Percentiles rank a stretch among this genome's conserved stretches.
These are phyloP conservation scores for Moricandia moricandioides DNA, from an alignment of 345 rosid species.

Conservation along the genomic window DNA sequence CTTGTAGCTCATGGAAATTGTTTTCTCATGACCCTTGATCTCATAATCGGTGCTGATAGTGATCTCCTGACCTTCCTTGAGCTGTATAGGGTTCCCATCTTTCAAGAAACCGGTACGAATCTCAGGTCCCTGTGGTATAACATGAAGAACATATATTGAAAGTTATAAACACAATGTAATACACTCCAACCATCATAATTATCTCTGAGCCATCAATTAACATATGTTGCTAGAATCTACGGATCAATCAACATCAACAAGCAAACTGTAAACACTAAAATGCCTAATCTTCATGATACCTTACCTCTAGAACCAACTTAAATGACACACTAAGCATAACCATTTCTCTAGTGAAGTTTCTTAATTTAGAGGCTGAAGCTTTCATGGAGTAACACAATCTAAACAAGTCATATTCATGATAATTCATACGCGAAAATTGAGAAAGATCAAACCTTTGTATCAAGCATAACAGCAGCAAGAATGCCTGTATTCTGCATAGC, in stretches of 20 bases:
- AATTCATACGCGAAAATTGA: background rate
- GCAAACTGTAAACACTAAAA: background rate
- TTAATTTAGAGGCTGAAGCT: background rate
- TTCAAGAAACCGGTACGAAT: conserved; percentile 28
- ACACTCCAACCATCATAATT: background rate
- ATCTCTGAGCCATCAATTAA: background rate
- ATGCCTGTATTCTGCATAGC: conserved; percentile 27
- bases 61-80: conserved; percentile 18
- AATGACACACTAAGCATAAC: background rate
- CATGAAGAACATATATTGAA: background rate
- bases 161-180: background rate
- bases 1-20: conserved; percentile 25
- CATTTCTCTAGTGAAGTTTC: background rate
- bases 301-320: background rate
- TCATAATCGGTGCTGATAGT: conserved; percentile 19
- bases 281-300: background rate
- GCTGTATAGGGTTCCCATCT: conserved; percentile 25
- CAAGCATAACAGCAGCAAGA: conserved; percentile 28
- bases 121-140: conserved; percentile 16
- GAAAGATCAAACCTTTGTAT: conserved; percentile 16
- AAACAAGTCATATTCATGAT: background rate
- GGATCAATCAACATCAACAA: background rate
- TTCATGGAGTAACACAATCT: background rate
- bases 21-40: conserved; percentile 17
- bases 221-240: no score